Percentiles rank a stretch among this genome's conserved stretches.
phyloP scores from a whole-genome alignment of 2,329 filamentous ascomycete genomes.

The Apiospora arundinis region DNA sequence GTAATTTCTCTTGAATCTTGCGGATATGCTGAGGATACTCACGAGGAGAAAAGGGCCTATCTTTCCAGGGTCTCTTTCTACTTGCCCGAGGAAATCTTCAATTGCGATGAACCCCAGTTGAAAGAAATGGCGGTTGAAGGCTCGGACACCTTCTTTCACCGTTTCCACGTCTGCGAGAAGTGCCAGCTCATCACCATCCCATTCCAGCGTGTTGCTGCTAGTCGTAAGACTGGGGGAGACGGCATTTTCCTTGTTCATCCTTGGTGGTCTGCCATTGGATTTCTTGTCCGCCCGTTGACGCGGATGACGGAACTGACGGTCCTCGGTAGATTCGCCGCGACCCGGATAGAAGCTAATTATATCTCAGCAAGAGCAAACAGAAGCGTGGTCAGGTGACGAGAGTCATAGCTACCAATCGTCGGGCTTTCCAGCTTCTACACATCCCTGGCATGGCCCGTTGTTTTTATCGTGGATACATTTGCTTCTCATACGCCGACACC shows the following conservation, averaged over 20 bases:
- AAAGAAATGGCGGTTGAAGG: slow-evolving; percentile 62
- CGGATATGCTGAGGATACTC: slow-evolving; percentile 62
- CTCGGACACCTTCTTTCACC: slow-evolving; percentile 58
- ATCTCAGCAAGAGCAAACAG: slow-evolving; percentile 21
- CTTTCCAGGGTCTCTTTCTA: slow-evolving; percentile 54
- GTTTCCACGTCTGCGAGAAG: slow-evolving; percentile 55
- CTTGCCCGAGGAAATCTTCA: slow-evolving; percentile 52
- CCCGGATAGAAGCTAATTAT: slow-evolving; percentile 54
- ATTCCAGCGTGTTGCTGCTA: slow-evolving; percentile 42
- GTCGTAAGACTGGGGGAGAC: slow-evolving; percentile 33
- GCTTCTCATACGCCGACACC: slow-evolving; percentile 62
- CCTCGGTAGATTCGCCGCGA: slow-evolving; percentile 59
- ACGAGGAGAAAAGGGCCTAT: slow-evolving; percentile 62
- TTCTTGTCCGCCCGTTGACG: slow-evolving; percentile 56
- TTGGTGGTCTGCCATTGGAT: slow-evolving; percentile 39
- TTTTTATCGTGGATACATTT: slow-evolving; percentile 59
- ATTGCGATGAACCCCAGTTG: slow-evolving; percentile 66
- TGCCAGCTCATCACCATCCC: slow-evolving; percentile 55
- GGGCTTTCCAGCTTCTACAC: slow-evolving; percentile 55
- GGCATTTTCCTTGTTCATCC: slow-evolving; percentile 37
- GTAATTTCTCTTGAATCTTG: slow-evolving; percentile 58
- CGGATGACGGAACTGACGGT: slow-evolving; percentile 63
- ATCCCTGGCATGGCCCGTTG: slow-evolving; percentile 58
- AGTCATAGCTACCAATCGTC: slow-evolving; percentile 53
- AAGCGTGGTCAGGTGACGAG: slow-evolving; percentile 6